These are phyloP conservation scores for Scytalidium sp. DNA, from an alignment of 2,329 filamentous ascomycete genomes.

Conservation along the genomic window DNA sequence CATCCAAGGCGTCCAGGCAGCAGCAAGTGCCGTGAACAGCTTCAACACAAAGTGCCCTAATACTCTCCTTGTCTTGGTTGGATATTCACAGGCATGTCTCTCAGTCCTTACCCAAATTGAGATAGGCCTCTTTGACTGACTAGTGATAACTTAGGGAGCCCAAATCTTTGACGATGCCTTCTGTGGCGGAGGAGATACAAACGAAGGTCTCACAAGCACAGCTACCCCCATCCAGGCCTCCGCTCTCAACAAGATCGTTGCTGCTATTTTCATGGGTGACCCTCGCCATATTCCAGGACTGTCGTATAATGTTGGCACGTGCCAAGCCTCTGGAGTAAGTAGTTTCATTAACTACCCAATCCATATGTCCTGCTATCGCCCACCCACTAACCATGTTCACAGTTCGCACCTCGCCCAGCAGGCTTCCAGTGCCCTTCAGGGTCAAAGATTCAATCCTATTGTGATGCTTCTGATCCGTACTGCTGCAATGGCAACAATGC, in stretches of 20 bases:
- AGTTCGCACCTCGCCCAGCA: constrained; percentile 54
- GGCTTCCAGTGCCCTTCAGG: constrained; percentile 53
- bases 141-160: constrained; percentile 41
- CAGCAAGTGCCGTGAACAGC: constrained; percentile 55
- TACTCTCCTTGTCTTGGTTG: constrained; percentile 57
- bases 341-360: background rate
- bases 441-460: constrained; percentile 57
- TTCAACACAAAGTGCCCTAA: constrained; percentile 55
- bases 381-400: constrained; percentile 2
- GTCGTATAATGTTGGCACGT: constrained; percentile 60
- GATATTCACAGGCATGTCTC: constrained; percentile 54
- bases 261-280: constrained; percentile 63
- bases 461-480: constrained; percentile 57
- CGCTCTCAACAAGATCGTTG: constrained; percentile 55
- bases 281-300: constrained; percentile 54
- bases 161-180: constrained; percentile 62
- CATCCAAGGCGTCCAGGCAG: constrained; percentile 53
- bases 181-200: constrained; percentile 52
- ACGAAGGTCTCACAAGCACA: constrained; percentile 42
- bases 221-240: constrained; percentile 39
- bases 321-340: constrained; percentile 55
- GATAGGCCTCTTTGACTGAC: too few species aligned
- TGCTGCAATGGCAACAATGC: constrained; percentile 58
- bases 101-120: too few species aligned
- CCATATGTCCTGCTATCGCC: background rate